A percentile compares a stretch with the other conserved stretches of the same genome.
Evolutionary conservation across 352 stramenopile species (phyloP).

Genomic region (Phytophthora macrochlamydospora): DNA sequence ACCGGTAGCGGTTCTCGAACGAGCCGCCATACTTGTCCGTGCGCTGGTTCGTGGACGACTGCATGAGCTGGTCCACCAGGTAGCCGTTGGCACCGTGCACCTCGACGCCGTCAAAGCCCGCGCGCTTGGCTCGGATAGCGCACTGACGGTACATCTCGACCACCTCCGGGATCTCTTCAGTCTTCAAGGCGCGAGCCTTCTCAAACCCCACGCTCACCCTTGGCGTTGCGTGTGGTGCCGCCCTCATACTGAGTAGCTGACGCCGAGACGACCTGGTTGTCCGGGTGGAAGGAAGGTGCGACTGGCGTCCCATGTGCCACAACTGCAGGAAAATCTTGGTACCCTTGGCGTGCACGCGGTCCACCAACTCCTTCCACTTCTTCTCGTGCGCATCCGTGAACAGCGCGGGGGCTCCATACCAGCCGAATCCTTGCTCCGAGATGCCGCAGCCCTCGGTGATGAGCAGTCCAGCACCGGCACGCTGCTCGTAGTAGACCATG

Average conservation of each 20-base stretch:
- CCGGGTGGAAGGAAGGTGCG: constrained; percentile 43
- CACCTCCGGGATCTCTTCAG: constrained; percentile 22
- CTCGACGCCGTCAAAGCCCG: constrained; percentile 90
- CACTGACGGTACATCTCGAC: constrained; percentile 72
- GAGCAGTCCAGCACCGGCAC: constrained; percentile 35
- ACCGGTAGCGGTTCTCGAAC: constrained; percentile 66
- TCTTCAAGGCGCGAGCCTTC: constrained; percentile 13
- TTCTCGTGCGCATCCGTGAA: constrained; percentile 32
- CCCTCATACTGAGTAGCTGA: constrained; percentile 11
- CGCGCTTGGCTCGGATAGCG: constrained; percentile 58
- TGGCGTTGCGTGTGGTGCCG: constrained; percentile 28
- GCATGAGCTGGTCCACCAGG: constrained; percentile 65
- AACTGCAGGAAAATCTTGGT: constrained; percentile 71
- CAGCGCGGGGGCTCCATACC: constrained; percentile 33
- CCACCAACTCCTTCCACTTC: constrained; percentile 39
- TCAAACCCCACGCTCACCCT: constrained; percentile 13
- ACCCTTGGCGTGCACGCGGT: constrained; percentile 66
- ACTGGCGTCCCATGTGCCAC: constrained; percentile 67
- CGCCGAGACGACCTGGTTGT: constrained; percentile 16
- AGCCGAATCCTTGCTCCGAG: constrained; percentile 18
- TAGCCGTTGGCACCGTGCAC: constrained; percentile 90
- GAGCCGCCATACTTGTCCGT: constrained; percentile 79
- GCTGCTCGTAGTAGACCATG: constrained; percentile 37
- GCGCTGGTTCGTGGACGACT: constrained; percentile 51
- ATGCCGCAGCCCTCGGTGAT: constrained; percentile 38